phyloP scores from a whole-genome alignment of 257 asterid species.

The Nicotiana tabacum region DNA sequence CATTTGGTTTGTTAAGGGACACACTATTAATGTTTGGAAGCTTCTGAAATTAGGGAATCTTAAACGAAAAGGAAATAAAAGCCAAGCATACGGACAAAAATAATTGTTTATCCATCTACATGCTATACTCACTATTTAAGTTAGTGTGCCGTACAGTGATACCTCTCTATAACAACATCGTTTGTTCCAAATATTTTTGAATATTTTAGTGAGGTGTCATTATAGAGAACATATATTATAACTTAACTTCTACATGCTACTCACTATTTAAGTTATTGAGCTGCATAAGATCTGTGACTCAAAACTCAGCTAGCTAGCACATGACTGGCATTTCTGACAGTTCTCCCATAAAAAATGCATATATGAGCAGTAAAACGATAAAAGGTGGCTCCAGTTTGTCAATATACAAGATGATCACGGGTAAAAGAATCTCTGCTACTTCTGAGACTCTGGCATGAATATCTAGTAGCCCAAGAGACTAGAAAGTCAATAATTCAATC shows the following conservation, averaged over 20 bases:
- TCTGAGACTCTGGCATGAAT: slow-evolving; percentile 8
- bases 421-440: slow-evolving; percentile 18
- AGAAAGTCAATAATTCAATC: neutral
- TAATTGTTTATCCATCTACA: neutral
- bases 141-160: neutral
- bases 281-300: neutral
- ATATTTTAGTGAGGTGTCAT: too few relatives aligned
- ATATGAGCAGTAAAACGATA: neutral
- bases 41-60: neutral
- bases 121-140: neutral
- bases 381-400: neutral
- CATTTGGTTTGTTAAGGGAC: neutral
- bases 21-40: neutral
- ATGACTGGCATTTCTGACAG: slow-evolving; percentile 10
- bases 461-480: slow-evolving; percentile 7
- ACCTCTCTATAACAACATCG: too few relatives aligned
- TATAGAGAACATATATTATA: too few relatives aligned
- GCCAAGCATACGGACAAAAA: neutral
- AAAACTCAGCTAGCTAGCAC: neutral
- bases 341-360: neutral
- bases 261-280: too few relatives aligned
- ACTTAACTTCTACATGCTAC: too few relatives aligned
- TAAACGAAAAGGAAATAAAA: neutral
- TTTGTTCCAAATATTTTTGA: too few relatives aligned
- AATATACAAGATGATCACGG: slow-evolving; percentile 15